Percentiles rank a stretch among this genome's conserved stretches.
phyloP scores from a whole-genome alignment of 495 filamentous ascomycete species.

The Penicillium turbatum region DNA sequence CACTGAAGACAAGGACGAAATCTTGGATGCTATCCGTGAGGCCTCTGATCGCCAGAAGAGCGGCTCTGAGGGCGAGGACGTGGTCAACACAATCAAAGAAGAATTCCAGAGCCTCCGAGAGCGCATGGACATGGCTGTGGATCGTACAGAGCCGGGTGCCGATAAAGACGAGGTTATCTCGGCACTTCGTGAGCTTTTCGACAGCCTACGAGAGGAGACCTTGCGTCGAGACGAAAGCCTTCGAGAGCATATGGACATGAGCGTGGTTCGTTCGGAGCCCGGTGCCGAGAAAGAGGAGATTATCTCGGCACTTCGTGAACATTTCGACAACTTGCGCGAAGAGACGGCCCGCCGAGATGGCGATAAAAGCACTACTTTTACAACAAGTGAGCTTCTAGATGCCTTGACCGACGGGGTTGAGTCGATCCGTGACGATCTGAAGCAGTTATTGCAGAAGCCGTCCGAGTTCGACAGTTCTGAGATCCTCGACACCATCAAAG shows the following conservation, averaged over 20 bases:
- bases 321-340: slow-evolving; percentile 61
- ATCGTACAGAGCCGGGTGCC: slow-evolving; percentile 25
- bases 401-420: slow-evolving; percentile 78
- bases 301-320: slow-evolving; percentile 65
- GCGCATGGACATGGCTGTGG: slow-evolving; percentile 42
- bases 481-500: slow-evolving; percentile 79
- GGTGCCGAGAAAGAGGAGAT: slow-evolving; percentile 47
- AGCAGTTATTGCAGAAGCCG: slow-evolving; percentile 72
- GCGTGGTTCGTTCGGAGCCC: slow-evolving; percentile 33
- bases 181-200: slow-evolving; percentile 65
- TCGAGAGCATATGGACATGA: slow-evolving; percentile 51
- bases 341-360: slow-evolving; percentile 57
- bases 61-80: slow-evolving; percentile 14
- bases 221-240: slow-evolving; percentile 50
- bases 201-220: slow-evolving; percentile 63
- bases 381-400: slow-evolving; percentile 72
- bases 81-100: slow-evolving; percentile 54
- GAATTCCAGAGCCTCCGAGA: slow-evolving; percentile 74
- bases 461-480: slow-evolving; percentile 77
- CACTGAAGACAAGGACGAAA: slow-evolving; percentile 54
- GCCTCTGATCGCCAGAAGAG: slow-evolving; percentile 25
- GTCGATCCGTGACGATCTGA: slow-evolving; percentile 66
- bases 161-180: slow-evolving; percentile 57
- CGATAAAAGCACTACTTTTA: slow-evolving; percentile 53
- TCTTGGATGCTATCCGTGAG: slow-evolving; percentile 61